phyloP scores from a whole-genome alignment of 495 filamentous ascomycete genomes.

The Penicillium coprophilum region DNA sequence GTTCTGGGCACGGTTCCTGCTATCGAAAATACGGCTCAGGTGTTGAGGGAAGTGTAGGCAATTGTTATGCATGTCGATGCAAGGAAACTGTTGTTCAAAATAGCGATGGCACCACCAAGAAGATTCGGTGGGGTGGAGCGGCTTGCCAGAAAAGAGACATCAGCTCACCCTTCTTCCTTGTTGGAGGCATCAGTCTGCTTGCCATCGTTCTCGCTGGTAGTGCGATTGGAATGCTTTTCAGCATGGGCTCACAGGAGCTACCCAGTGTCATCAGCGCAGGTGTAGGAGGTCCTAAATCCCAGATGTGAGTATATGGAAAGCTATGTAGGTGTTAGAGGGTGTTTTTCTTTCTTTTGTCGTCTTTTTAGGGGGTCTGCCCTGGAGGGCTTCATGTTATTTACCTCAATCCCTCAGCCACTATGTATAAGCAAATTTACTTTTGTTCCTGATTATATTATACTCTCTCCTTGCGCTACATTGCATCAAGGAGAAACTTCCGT shows the following conservation, averaged over 20 bases:
- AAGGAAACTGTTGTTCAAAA: conserved; percentile 47
- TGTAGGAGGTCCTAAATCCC: conserved; percentile 59
- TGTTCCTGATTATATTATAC: background rate
- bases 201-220: conserved; percentile 60
- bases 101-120: conserved; percentile 49
- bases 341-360: background rate
- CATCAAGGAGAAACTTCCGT: background rate
- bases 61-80: conserved; percentile 81
- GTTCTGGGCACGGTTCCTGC: conserved; percentile 75
- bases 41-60: conserved; percentile 31
- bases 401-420: background rate
- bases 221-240: conserved; percentile 73
- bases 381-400: background rate
- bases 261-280: conserved; percentile 87
- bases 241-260: conserved; percentile 73
- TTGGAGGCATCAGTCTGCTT: conserved; percentile 66
- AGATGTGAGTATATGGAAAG: conserved; percentile 25
- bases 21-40: conserved; percentile 54
- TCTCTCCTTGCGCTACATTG: background rate
- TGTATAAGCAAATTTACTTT: background rate
- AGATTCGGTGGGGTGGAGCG: conserved; percentile 71
- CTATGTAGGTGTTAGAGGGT: background rate
- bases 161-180: conserved; percentile 80
- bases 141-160: conserved; percentile 93
- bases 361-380: background rate